These are phyloP conservation scores for Wickerhamiella azymoides DNA, from an alignment of 805 yeast genomes.

Conservation along the genomic window DNA sequence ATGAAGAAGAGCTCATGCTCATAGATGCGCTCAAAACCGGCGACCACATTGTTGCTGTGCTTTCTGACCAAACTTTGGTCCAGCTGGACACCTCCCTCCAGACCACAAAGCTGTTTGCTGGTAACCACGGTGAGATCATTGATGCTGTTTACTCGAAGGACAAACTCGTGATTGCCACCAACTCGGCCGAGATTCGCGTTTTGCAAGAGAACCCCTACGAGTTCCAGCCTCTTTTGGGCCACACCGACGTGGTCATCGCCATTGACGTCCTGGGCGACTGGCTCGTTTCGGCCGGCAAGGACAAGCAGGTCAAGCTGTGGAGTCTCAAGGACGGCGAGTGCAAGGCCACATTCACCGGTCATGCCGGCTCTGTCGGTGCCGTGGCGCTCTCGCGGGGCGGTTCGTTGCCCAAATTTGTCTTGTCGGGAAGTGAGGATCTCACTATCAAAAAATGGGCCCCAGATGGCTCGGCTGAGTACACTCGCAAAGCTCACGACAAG, in stretches of 20 bases:
- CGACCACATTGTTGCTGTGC: conserved; percentile 11
- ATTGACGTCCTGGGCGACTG: conserved; percentile 74
- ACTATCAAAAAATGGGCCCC: conserved; percentile 79
- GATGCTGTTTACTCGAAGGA: conserved; percentile 51
- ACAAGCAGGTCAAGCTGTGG: conserved; percentile 78
- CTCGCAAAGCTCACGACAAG: conserved; percentile 93
- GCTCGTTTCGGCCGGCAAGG: conserved; percentile 89
- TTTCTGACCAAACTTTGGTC: conserved; percentile 75
- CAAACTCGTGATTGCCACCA: conserved; percentile 74
- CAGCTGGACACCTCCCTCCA: conserved; percentile 28
- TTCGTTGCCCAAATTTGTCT: conserved; percentile 45
- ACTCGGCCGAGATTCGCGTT: conserved; percentile 75
- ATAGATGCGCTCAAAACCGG: conserved; percentile 7
- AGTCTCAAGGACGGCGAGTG: conserved; percentile 31
- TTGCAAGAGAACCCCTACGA: conserved; percentile 31
- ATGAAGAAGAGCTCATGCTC: conserved; percentile 14
- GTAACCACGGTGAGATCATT: conserved; percentile 91
- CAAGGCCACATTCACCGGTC: conserved; percentile 66
- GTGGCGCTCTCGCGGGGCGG: conserved; percentile 48
- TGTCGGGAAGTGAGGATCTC: conserved; percentile 76
- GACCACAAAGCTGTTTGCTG: conserved; percentile 37
- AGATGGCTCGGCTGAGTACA: conserved; percentile 48
- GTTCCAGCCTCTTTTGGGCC: conserved; percentile 61
- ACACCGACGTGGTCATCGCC: conserved; percentile 69
- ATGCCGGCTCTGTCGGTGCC: conserved; percentile 75